Conservation (phyloP, 768 basidiomycete species). For the Leccinellum albellum region DNA sequence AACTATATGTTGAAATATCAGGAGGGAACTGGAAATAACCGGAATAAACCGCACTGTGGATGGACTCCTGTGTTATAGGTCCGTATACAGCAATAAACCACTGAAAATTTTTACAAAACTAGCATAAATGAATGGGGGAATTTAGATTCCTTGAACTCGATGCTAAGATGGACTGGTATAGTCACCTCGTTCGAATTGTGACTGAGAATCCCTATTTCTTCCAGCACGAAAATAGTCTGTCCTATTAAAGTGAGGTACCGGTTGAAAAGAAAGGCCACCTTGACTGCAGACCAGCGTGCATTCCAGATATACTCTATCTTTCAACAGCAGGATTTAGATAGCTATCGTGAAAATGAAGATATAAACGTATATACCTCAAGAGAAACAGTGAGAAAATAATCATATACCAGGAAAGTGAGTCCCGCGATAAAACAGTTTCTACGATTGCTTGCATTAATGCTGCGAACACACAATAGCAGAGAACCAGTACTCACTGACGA, state of each 20-base stretch:
- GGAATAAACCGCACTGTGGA: constrained; percentile 6
- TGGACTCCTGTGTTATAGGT: constrained; percentile 3
- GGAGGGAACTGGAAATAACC: not conserved
- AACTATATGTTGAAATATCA: not conserved
- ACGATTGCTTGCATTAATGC: not conserved
- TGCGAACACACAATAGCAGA: not conserved
- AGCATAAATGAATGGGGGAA: not conserved
- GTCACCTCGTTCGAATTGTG: constrained; percentile 4
- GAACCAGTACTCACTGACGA: not conserved
- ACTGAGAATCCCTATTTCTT: constrained; percentile 12
- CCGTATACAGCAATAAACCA: not conserved
- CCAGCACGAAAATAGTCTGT: constrained; percentile 6
- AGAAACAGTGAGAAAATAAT: constrained; percentile 13
- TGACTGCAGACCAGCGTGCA: constrained; percentile 2
- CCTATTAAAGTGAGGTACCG: constrained; percentile 13
- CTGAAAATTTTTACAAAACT: constrained; percentile 10
- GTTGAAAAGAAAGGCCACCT: constrained; percentile 16
- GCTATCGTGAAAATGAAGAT: not conserved
- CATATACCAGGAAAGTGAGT: not conserved
- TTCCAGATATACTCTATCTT: constrained; percentile 6
- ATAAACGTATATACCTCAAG: constrained; percentile 10
- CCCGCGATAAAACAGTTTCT: not conserved
- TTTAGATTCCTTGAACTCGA: not conserved
- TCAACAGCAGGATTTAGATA: not conserved
- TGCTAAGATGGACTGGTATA: not conserved